Evolutionary conservation across 495 filamentous ascomycete genomes (phyloP), one percentile per base, ranked within the genome.

Genomic region (Trichoderma parareesei): DNA sequence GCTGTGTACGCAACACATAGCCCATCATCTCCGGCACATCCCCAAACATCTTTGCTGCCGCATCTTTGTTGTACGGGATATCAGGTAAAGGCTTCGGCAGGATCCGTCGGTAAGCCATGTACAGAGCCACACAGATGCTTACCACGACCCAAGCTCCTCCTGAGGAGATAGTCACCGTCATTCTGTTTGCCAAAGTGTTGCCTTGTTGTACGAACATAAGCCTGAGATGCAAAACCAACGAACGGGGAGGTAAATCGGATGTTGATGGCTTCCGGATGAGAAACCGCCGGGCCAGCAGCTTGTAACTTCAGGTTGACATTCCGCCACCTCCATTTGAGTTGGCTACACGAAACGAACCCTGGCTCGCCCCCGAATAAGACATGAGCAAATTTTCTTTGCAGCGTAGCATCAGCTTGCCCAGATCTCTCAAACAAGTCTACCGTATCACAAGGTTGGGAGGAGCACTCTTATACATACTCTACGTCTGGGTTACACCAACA

Each of bases 21-120:
- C 55, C 61, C 35, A 73, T 49, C 66, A 74, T 59, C 27, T 33
- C 59, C 10, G 70, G 73, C 4, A 69, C 59, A 65, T 77, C 74
- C 13, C 74, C 74, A 42, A 62, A 62, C 35, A 62, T 38, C 2
- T 18, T 48, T 10, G 64, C 64, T 9, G 66, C 59, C 2, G 72
- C 65, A 16, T 69, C 60, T 3, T 49, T n/a, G 61, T 76, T 73
- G 64, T 75, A 73, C 1, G 75, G 69, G 43, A 75, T 75, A 10
- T 72, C 71, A 1, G 74, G 73, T 0, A 75, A 43, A 13, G 74
- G 74, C 46, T 67, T 68, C 0, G 71, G 71, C 2, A 73, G 63
- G 9, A 68, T 20, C 33, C 33, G 38, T 37, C 60, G 60, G 18
- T 62, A 62, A 1, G 18, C 35, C 38, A 40, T 40, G 38, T 62